A percentile compares a stretch with the other conserved stretches of the same genome.
These are phyloP conservation scores for Eremochloa ophiuroides DNA, from an alignment of 176 grass and related monocot genomes.

Conservation along the genomic window DNA sequence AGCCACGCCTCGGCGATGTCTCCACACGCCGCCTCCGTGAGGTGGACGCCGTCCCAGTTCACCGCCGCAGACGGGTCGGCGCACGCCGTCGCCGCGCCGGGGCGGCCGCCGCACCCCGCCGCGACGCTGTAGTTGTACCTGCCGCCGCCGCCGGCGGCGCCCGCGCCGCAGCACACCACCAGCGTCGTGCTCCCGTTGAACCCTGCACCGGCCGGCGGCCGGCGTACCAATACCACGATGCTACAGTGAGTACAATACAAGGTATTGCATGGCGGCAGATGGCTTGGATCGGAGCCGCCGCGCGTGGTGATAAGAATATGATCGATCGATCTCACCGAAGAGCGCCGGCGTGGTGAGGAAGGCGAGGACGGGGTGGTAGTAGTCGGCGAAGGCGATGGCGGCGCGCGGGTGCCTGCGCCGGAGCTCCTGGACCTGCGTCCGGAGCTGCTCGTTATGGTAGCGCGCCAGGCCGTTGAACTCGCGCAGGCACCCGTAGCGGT, in stretches of 20 bases:
- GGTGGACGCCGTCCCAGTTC: slow-evolving; percentile 56
- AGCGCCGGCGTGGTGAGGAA: background rate
- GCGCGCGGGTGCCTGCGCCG: background rate
- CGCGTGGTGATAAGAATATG: too few relatives aligned
- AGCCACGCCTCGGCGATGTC: slow-evolving; percentile 39
- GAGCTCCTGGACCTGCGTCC: background rate
- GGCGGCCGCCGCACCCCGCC: slow-evolving; percentile 11
- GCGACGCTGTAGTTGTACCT: slow-evolving; percentile 35
- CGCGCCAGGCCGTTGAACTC: slow-evolving; percentile 23
- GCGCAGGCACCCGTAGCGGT: slow-evolving; percentile 35
- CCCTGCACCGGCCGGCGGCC: too few relatives aligned
- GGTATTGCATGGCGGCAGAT: too few relatives aligned
- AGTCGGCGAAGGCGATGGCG: slow-evolving; percentile 28
- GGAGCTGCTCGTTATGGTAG: slow-evolving; percentile 38
- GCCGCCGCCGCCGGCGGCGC: slow-evolving; percentile 23
- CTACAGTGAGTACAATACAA: too few relatives aligned
- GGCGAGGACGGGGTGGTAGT: background rate
- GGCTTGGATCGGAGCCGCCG: too few relatives aligned
- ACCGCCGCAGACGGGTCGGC: background rate
- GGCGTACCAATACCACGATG: too few relatives aligned
- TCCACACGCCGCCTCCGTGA: slow-evolving; percentile 32
- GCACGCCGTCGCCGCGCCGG: slow-evolving; percentile 16
- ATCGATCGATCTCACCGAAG: slow-evolving; percentile 23
- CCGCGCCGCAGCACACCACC: slow-evolving; percentile 29
- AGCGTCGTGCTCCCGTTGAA: background rate